Percentiles rank a stretch among this genome's conserved stretches.
Evolutionary conservation across 345 rosid genomes (phyloP).

Genomic region (Linum tenue): DNA sequence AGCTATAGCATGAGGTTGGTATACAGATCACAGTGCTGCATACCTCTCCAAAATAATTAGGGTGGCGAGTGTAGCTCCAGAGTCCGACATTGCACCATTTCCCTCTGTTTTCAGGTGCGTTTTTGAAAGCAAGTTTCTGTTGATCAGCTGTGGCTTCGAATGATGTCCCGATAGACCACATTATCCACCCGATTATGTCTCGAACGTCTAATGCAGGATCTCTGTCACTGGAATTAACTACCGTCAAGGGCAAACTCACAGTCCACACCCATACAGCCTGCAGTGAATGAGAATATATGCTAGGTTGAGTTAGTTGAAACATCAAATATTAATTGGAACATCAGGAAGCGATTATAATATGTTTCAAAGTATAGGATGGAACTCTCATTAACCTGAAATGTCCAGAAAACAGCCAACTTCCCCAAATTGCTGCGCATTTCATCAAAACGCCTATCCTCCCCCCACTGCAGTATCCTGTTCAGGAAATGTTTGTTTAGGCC

Average conservation of each 20-base stretch:
- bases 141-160: slow-evolving; percentile 80
- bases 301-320: too few relatives aligned
- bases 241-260: slow-evolving; percentile 85
- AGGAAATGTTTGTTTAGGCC: not conserved
- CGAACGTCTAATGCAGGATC: slow-evolving; percentile 48
- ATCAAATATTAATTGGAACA: too few relatives aligned
- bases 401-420: slow-evolving; percentile 71
- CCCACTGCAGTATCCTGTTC: slow-evolving; percentile 84
- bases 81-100: slow-evolving; percentile 76
- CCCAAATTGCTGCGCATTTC: slow-evolving; percentile 71
- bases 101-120: slow-evolving; percentile 67
- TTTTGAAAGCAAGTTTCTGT: slow-evolving; percentile 74
- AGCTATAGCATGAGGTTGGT: too few relatives aligned
- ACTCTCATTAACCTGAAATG: slow-evolving; percentile 51
- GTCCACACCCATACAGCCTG: slow-evolving; percentile 99
- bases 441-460: slow-evolving; percentile 83
- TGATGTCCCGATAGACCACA: slow-evolving; percentile 55
- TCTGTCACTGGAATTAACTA: slow-evolving; percentile 69
- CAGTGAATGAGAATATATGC: not conserved
- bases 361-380: not conserved
- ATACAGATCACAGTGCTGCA: not conserved
- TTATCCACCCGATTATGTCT: slow-evolving; percentile 79
- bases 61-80: slow-evolving; percentile 84
- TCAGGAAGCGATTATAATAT: too few relatives aligned
- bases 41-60: slow-evolving; percentile 96